Conservation (phyloP, 2,329 filamentous ascomycete genomes). For the Lasiodiplodia hormozganensis region DNA sequence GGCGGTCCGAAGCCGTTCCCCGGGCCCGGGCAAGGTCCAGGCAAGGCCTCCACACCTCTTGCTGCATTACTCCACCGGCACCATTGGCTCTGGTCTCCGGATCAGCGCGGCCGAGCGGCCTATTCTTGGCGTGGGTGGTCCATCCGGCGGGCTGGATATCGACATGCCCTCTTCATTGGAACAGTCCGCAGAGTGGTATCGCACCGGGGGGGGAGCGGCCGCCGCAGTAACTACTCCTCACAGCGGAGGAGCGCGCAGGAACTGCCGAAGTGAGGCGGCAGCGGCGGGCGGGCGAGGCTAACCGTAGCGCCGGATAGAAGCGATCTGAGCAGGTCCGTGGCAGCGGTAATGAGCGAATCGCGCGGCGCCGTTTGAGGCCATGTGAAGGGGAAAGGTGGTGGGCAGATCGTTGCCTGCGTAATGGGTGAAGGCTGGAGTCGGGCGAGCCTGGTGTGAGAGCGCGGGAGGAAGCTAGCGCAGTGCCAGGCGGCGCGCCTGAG, state of each 20-base stretch:
- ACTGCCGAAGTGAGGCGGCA: slow-evolving; percentile 22
- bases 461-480: background rate
- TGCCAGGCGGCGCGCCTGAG: slow-evolving; percentile 19
- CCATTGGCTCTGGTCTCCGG: slow-evolving; percentile 22
- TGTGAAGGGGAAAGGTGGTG: slow-evolving; percentile 16
- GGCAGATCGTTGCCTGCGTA: slow-evolving; percentile 22
- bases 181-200: background rate
- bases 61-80: slow-evolving; percentile 20
- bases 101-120: slow-evolving; percentile 22
- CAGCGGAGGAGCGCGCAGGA: slow-evolving; percentile 5
- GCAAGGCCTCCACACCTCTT: slow-evolving; percentile 14
- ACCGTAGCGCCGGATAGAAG: slow-evolving; percentile 22
- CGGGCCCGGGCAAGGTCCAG: background rate
- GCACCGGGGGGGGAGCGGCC: background rate
- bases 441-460: background rate
- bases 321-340: slow-evolving; percentile 9
- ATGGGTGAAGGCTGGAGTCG: slow-evolving; percentile 4
- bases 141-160: slow-evolving; percentile 13
- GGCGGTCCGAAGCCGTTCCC: background rate
- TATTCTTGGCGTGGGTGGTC: slow-evolving; percentile 18
- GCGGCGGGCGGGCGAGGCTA: slow-evolving; percentile 11
- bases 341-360: slow-evolving; percentile 17
- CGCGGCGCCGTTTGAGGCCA: slow-evolving; percentile 23
- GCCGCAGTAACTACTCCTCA: background rate
- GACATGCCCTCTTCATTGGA: background rate